A percentile compares a stretch with the other conserved stretches of the same genome.
Conservation (phyloP, 805 yeast genomes). For the Candida berthetii region DNA sequence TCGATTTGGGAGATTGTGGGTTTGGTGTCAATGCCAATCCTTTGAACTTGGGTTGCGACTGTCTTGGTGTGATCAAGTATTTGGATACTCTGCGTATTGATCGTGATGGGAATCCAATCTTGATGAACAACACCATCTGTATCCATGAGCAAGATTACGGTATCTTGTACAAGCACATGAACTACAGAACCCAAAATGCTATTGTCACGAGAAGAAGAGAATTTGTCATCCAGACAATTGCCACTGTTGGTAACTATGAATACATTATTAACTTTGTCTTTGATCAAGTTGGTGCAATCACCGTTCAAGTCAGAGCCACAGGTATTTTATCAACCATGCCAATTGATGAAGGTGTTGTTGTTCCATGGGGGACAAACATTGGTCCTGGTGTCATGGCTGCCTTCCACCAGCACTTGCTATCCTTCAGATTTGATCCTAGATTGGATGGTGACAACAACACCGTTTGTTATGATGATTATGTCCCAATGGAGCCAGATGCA, state of each 20-base stretch:
- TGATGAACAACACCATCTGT: slow-evolving; percentile 67
- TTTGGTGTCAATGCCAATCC: slow-evolving; percentile 70
- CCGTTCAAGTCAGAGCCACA: slow-evolving; percentile 77
- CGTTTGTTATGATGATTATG: slow-evolving; percentile 64
- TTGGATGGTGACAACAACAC: slow-evolving; percentile 77
- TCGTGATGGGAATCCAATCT: slow-evolving; percentile 53
- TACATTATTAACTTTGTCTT: slow-evolving; percentile 67
- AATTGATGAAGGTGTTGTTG: slow-evolving; percentile 58
- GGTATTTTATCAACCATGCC: slow-evolving; percentile 86
- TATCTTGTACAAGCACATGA: slow-evolving; percentile 70
- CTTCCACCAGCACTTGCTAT: slow-evolving; percentile 75
- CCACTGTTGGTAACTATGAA: slow-evolving; percentile 83
- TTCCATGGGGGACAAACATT: slow-evolving; percentile 66
- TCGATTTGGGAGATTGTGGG: slow-evolving; percentile 82
- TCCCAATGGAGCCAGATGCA: slow-evolving; percentile 49
- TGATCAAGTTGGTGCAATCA: slow-evolving; percentile 73
- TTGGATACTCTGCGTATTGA: slow-evolving; percentile 54
- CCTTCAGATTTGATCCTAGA: slow-evolving; percentile 78
- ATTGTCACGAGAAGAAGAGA: slow-evolving; percentile 70
- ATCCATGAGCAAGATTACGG: slow-evolving; percentile 80
- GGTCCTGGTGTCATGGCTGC: slow-evolving; percentile 83
- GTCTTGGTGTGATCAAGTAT: slow-evolving; percentile 75
- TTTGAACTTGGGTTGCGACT: slow-evolving; percentile 71
- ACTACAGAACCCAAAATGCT: slow-evolving; percentile 67
- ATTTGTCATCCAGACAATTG: slow-evolving; percentile 72